Evolutionary conservation across 1,284 basidiomycete species (phyloP).

Genomic region (Ceratobasidium sp.): DNA sequence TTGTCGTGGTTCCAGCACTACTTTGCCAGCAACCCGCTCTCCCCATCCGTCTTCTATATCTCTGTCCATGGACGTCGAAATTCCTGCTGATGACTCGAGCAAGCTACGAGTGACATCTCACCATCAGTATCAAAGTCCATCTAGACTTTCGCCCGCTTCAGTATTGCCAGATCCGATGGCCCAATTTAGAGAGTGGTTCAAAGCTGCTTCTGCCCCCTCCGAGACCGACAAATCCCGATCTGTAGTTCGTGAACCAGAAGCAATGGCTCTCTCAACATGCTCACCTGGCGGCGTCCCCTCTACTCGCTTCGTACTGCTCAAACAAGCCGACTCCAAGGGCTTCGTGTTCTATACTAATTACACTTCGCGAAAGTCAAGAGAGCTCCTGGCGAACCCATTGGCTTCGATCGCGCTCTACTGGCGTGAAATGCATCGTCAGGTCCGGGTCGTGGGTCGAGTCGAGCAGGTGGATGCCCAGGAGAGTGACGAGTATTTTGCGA

Average conservation of each 20-base stretch:
- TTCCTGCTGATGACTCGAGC: conserved; percentile 51
- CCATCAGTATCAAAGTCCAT: conserved; percentile 78
- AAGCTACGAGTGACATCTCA: conserved; percentile 70
- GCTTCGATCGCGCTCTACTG: conserved; percentile 93
- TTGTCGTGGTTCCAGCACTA: neutral
- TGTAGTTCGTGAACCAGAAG: conserved; percentile 84
- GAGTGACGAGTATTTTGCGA: conserved; percentile 87
- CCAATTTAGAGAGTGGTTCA: conserved; percentile 90
- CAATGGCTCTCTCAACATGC: conserved; percentile 88
- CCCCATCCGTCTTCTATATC: neutral
- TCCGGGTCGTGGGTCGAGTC: conserved; percentile 87
- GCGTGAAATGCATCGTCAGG: conserved; percentile 84
- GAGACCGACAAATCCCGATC: conserved; percentile 49
- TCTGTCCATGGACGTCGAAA: conserved; percentile 25
- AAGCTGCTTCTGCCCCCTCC: conserved; percentile 63
- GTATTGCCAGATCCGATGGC: conserved; percentile 78
- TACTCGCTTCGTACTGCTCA: conserved; percentile 91
- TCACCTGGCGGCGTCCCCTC: conserved; percentile 82
- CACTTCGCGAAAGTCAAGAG: conserved; percentile 88
- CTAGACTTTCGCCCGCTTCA: conserved; percentile 69
- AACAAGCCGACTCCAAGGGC: conserved; percentile 85
- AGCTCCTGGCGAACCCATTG: conserved; percentile 81
- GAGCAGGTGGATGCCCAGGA: conserved; percentile 81
- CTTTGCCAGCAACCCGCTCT: neutral
- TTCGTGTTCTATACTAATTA: conserved; percentile 99